Percentiles rank a stretch among this genome's conserved stretches.
Evolutionary conservation across 2,329 filamentous ascomycete species (phyloP).

Genomic region (Canariomyces notabilis): DNA sequence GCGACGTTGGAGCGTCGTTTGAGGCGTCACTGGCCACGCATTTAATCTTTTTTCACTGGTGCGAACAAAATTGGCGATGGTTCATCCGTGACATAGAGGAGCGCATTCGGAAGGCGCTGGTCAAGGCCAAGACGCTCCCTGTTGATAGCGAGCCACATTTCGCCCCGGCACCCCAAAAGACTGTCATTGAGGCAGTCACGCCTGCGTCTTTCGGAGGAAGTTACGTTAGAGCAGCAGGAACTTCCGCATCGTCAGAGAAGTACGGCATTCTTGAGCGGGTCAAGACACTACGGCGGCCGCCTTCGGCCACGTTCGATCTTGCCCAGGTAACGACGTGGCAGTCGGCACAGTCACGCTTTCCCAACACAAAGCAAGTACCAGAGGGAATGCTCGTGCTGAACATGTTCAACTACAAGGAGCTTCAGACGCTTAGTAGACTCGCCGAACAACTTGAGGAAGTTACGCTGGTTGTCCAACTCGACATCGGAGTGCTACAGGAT

Average conservation of each 20-base stretch:
- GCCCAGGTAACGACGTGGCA: too few relatives aligned
- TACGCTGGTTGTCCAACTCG: neutral
- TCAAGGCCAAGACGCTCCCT: conserved; percentile 1
- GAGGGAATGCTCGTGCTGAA: too few relatives aligned
- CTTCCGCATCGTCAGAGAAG: too few relatives aligned
- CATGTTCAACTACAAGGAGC: conserved; percentile 8
- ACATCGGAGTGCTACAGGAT: neutral
- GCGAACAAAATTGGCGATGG: conserved; percentile 10
- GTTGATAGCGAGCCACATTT: conserved; percentile 5
- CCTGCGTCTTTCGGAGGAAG: too few relatives aligned
- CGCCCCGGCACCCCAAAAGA: too few relatives aligned
- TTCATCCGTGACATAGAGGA: conserved; percentile 10
- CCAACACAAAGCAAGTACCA: too few relatives aligned
- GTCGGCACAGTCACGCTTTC: too few relatives aligned
- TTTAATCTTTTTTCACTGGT: conserved; percentile 11
- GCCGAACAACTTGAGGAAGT: conserved; percentile 5
- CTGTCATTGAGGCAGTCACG: too few relatives aligned
- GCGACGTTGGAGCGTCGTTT: neutral
- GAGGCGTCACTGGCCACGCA: conserved; percentile 1
- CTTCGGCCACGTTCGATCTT: too few relatives aligned
- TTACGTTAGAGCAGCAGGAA: too few relatives aligned
- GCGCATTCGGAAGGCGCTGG: neutral
- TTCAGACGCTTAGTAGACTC: conserved; percentile 3
- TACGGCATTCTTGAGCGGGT: neutral
- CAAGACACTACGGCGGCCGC: too few relatives aligned